Conservation (phyloP, 306 rosid species). For the Crotalaria pallida region DNA sequence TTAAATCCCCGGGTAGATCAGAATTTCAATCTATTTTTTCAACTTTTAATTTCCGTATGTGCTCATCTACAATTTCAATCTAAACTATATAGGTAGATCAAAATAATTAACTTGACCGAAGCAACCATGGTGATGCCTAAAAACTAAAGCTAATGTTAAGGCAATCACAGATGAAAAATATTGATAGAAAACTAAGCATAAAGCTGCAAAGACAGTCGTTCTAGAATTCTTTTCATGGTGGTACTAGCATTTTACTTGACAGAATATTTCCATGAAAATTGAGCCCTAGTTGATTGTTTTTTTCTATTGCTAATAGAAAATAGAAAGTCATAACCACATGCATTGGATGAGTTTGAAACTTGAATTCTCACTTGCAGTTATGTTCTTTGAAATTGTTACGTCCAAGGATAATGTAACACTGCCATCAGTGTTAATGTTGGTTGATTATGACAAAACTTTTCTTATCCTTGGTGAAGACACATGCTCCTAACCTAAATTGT, state of each 20-base stretch:
- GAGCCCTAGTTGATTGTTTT: slow-evolving; percentile 11
- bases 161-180: not conserved
- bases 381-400: slow-evolving; percentile 9
- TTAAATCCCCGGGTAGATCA: slow-evolving; percentile 68
- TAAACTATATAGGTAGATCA: not conserved
- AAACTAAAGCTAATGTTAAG: not conserved
- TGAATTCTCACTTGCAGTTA: slow-evolving; percentile 2
- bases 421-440: slow-evolving; percentile 7
- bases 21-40: not conserved
- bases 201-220: not conserved
- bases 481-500: slow-evolving; percentile 22
- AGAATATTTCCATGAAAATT: slow-evolving; percentile 5
- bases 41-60: not conserved
- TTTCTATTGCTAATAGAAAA: not conserved
- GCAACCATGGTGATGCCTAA: not conserved
- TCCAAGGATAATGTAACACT: not conserved
- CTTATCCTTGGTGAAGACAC: not conserved
- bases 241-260: not conserved
- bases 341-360: slow-evolving; percentile 5
- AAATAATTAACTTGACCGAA: not conserved
- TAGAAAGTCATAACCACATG: not conserved
- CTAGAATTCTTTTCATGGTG: slow-evolving; percentile 11
- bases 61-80: not conserved
- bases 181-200: slow-evolving; percentile 6
- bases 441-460: not conserved